These are phyloP conservation scores for Leucocoprinus birnbaumii DNA, from an alignment of 768 basidiomycete species.

Conservation along the genomic window DNA sequence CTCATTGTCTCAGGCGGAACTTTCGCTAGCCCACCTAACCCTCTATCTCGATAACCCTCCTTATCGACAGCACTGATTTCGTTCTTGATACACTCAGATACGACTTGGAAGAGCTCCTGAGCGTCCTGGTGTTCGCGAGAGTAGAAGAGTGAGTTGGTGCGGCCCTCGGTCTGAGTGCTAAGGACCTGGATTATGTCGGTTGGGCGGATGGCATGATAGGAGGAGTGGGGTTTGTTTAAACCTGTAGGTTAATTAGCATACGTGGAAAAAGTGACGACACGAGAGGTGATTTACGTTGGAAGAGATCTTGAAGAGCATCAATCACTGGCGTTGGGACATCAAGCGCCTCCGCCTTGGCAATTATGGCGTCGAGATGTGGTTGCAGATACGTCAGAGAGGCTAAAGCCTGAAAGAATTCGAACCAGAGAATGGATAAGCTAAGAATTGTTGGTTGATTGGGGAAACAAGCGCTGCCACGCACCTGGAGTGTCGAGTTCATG, in stretches of 20 bases:
- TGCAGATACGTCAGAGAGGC: conserved; percentile 84
- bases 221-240: conserved; percentile 59
- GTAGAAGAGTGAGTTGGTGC: conserved; percentile 65
- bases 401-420: conserved; percentile 58
- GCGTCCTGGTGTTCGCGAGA: conserved; percentile 97
- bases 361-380: conserved; percentile 74
- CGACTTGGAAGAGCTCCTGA: conserved; percentile 94
- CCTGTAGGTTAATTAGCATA: conserved; percentile 32
- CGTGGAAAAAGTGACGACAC: background rate
- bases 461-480: conserved; percentile 22
- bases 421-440: background rate
- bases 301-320: conserved; percentile 71
- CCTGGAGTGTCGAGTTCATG: conserved; percentile 96
- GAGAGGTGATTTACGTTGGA: conserved; percentile 50
- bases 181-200: conserved; percentile 69
- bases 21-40: conserved; percentile 55
- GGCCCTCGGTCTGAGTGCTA: conserved; percentile 48
- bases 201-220: conserved; percentile 67
- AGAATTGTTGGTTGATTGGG: background rate
- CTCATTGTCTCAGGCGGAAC: conserved; percentile 13
- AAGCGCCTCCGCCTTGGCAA: conserved; percentile 70
- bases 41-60: conserved; percentile 69
- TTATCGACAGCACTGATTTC: conserved; percentile 74
- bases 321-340: conserved; percentile 87
- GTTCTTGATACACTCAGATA: conserved; percentile 86